Evolutionary conservation across 192 early-diverging fungal genomes (phyloP).

Genomic region (Coemansia sp.): DNA sequence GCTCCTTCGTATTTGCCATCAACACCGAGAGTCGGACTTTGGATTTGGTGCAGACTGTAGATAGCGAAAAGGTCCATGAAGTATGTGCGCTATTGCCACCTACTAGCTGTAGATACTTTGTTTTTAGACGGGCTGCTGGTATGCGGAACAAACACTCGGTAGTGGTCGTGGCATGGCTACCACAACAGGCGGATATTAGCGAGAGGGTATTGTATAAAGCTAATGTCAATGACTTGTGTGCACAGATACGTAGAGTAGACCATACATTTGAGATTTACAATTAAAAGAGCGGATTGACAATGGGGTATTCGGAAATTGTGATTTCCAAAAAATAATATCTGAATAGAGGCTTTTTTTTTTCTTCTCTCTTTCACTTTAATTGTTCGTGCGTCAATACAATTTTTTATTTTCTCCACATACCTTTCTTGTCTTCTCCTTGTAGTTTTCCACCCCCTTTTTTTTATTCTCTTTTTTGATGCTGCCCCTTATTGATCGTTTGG

Average conservation of each 20-base stretch:
- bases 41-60: background rate
- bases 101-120: constrained; percentile 1
- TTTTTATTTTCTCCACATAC: background rate
- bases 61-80: background rate
- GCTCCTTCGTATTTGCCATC: constrained; percentile 17
- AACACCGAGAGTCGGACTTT: constrained; percentile 6
- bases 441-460: background rate
- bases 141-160: background rate
- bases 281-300: constrained; percentile 16
- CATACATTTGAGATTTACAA: constrained; percentile 26
- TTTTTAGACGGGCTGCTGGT: background rate
- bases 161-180: constrained; percentile 19
- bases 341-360: background rate
- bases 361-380: background rate
- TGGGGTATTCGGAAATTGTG: constrained; percentile 4
- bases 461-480: background rate
- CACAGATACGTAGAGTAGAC: constrained; percentile 20
- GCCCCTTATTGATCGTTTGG: constrained; percentile 1
- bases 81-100: background rate
- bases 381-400: background rate
- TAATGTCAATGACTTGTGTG: background rate
- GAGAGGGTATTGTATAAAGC: constrained; percentile 19
- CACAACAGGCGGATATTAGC: constrained; percentile 13
- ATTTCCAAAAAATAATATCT: background rate
- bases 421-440: background rate